These are phyloP conservation scores for Trifolium subterraneum DNA, from an alignment of 306 rosid genomes.

Conservation along the genomic window DNA sequence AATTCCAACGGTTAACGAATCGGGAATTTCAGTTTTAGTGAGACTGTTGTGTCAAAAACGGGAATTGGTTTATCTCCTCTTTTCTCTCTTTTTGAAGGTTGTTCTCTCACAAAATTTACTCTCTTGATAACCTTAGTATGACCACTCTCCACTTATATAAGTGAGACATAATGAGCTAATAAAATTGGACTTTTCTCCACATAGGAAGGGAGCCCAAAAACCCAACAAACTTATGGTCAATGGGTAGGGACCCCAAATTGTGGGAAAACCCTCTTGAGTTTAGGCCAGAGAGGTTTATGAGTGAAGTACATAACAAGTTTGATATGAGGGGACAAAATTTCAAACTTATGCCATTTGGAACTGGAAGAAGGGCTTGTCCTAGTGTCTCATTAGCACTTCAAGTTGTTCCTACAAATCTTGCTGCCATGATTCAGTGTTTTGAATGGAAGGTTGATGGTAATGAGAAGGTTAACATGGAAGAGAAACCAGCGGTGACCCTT, in stretches of 20 bases:
- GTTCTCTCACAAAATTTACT: too few relatives aligned
- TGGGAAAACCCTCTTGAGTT: slow-evolving; percentile 73
- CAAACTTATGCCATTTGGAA: slow-evolving; percentile 67
- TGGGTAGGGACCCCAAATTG: slow-evolving; percentile 62
- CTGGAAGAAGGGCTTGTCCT: slow-evolving; percentile 40
- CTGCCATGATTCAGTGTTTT: slow-evolving; percentile 41
- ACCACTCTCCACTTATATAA: too few relatives aligned
- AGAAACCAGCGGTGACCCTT: background rate
- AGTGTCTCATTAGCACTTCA: slow-evolving; percentile 42
- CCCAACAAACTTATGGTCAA: slow-evolving; percentile 75
- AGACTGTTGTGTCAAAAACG: too few relatives aligned
- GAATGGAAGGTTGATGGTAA: slow-evolving; percentile 31
- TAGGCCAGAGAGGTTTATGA: slow-evolving; percentile 63
- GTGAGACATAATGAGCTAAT: too few relatives aligned
- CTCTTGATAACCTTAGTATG: too few relatives aligned
- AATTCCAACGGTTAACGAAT: too few relatives aligned
- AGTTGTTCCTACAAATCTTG: slow-evolving; percentile 30
- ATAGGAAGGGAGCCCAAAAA: too few relatives aligned
- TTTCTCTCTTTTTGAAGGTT: too few relatives aligned
- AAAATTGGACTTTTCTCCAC: too few relatives aligned
- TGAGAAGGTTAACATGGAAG: background rate
- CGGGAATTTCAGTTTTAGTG: too few relatives aligned
- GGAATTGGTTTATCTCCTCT: too few relatives aligned
- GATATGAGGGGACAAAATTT: slow-evolving; percentile 66
- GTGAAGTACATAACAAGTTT: slow-evolving; percentile 22